Evolutionary conservation across 495 filamentous ascomycete species (phyloP), one percentile per base, ranked within the genome.

Genomic region (Peziza echinospora): DNA sequence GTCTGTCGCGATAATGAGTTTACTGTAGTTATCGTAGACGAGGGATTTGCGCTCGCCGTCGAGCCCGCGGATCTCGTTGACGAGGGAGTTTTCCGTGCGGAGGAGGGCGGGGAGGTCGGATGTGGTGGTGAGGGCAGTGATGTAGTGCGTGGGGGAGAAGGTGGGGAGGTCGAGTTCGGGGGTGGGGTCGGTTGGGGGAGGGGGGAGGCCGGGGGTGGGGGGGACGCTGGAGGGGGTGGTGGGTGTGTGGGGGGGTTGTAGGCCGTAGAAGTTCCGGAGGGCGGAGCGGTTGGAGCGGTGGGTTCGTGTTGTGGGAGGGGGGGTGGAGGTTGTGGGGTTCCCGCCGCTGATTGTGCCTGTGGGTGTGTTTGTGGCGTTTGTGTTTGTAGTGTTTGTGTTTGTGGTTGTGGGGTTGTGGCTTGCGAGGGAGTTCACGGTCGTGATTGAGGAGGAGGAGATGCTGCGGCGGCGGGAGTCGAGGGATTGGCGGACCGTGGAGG

Each of bases 21-120:
- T 96, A 51, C 76, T 82, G 62, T 94, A 97, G 60, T 97, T 97
- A 61, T 97, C 89, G 60, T 97, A 97, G 4, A 97, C 89, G 34
- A 97, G 67, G 21, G 89, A 85, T 63, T 97, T 97, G 56, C 83
- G 76, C 66, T 97, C 89, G 19, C 87, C 86, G 57, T 96, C 89
- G 16, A 96, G 69, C 1, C 80, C 82, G 21, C 84, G 69, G 26
- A 93, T 89, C 60, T 96, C 89, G 26, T 59, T 64, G 23, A 84
- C 63, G 26, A 84, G 62, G 5, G 69, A 66, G 47, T 73, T 71
- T 60, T 84, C 80, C 0, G 72, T 64, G 44, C 64, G 67, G 46
- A 86, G 52, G 19, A 84, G 62, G 30, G 74, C 77, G 48, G 73
- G 68, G 44, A 86, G 62, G 13, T 74, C 72, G 51, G 75, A 71